phyloP scores from a whole-genome alignment of 495 filamentous ascomycete species.

The Niebla homalea region DNA sequence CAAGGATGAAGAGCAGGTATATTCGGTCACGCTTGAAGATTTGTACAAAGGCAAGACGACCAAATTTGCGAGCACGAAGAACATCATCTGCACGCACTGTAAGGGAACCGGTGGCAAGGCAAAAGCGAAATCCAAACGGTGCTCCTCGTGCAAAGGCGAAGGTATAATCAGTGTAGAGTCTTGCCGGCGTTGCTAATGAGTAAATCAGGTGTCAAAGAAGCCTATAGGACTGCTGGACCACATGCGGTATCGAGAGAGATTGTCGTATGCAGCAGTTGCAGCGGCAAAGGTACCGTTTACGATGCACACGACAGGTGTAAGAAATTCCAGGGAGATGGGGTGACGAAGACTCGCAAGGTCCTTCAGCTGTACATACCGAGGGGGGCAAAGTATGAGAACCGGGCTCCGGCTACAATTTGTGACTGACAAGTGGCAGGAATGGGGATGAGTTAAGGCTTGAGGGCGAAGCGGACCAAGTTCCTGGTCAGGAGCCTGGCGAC shows the following conservation, averaged over 20 bases:
- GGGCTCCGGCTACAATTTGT: not conserved
- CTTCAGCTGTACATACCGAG: constrained; percentile 92
- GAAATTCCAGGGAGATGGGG: constrained; percentile 89
- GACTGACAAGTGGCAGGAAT: constrained; percentile 34
- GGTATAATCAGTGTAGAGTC: constrained; percentile 27
- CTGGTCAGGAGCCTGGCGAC: constrained; percentile 82
- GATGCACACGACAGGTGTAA: constrained; percentile 94
- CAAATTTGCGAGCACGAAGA: constrained; percentile 86
- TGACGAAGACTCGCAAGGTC: constrained; percentile 73
- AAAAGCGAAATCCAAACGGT: constrained; percentile 74
- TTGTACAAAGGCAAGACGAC: constrained; percentile 98
- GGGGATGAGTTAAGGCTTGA: constrained; percentile 83
- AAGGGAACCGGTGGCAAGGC: constrained; percentile 86
- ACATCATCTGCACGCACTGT: constrained; percentile 74
- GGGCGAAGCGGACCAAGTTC: constrained; percentile 89
- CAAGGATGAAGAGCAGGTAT: constrained; percentile 74
- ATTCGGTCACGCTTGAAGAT: constrained; percentile 81
- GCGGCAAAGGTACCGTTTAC: constrained; percentile 67
- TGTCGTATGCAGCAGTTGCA: constrained; percentile 63
- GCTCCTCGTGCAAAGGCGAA: constrained; percentile 65
- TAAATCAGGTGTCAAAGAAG: constrained; percentile 45
- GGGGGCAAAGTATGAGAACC: constrained; percentile 49
- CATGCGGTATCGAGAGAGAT: constrained; percentile 66
- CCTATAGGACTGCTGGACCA: constrained; percentile 63
- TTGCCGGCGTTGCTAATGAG: too few species aligned